Evolutionary conservation across 257 asterid genomes (phyloP).

Genomic region (Cinchona pubescens): DNA sequence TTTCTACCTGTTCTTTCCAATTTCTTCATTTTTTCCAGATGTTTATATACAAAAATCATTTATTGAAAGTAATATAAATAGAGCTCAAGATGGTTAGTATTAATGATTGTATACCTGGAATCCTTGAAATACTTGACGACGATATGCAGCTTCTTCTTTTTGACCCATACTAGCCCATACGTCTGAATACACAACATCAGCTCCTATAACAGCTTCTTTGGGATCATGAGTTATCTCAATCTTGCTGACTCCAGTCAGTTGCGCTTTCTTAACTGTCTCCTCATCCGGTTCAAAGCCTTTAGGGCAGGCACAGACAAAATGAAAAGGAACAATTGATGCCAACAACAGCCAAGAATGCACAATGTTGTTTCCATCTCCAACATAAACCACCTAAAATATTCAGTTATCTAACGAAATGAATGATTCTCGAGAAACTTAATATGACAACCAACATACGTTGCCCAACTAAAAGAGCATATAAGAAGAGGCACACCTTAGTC

Average conservation of each 20-base stretch:
- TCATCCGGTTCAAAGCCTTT: conserved; percentile 83
- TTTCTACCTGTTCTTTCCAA: background rate
- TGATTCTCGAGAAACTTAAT: background rate
- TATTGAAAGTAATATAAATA: background rate
- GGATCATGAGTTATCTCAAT: conserved; percentile 78
- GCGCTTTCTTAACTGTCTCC: conserved; percentile 60
- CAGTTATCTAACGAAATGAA: background rate
- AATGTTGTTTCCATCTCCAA: conserved; percentile 96
- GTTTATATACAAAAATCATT: background rate
- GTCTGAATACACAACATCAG: conserved; percentile 92
- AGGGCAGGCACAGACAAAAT: conserved; percentile 91
- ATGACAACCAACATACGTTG: background rate
- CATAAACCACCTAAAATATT: conserved; percentile 74
- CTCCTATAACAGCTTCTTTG: conserved; percentile 88
- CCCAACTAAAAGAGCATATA: background rate
- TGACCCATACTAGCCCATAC: conserved; percentile 99
- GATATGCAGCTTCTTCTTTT: conserved; percentile 95
- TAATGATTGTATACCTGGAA: conserved; percentile 60
- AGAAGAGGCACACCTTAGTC: conserved; percentile 57
- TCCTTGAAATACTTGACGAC: conserved; percentile 76
- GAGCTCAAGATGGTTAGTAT: background rate
- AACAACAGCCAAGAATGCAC: conserved; percentile 91
- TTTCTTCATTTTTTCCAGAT: no score
- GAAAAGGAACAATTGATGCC: conserved; percentile 85
- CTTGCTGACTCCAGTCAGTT: conserved; percentile 72